These are phyloP conservation scores for Annona cherimola DNA, from an alignment of 164 flowering plant genomes.

Conservation along the genomic window DNA sequence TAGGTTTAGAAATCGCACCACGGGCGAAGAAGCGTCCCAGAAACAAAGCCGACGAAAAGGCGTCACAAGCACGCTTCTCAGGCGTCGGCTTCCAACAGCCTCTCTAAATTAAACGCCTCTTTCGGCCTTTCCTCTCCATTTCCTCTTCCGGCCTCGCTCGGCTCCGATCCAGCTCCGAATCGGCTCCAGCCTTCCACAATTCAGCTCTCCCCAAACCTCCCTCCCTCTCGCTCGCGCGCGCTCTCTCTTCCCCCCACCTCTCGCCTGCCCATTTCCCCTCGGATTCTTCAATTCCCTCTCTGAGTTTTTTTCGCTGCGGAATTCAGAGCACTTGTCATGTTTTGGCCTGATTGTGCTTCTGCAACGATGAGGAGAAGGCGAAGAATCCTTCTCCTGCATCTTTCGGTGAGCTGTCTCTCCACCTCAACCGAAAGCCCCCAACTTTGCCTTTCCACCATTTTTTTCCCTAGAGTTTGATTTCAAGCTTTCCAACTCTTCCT, in stretches of 20 bases:
- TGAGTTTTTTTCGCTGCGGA: background rate
- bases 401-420: background rate
- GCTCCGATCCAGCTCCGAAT: slow-evolving; percentile 48
- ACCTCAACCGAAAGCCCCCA: background rate
- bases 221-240: background rate
- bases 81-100: background rate
- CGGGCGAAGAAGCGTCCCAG: background rate
- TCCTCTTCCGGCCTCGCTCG: slow-evolving; percentile 24
- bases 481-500: background rate
- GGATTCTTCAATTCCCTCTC: background rate
- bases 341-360: background rate
- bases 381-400: background rate
- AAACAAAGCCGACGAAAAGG: background rate
- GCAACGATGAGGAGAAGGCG: background rate
- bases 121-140: slow-evolving; percentile 5
- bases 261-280: no score
- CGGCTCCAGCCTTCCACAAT: slow-evolving; percentile 3
- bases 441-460: no score
- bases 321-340: background rate
- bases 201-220: background rate
- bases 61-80: background rate
- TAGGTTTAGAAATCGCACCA: no score
- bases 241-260: background rate
- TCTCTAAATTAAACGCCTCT: background rate
- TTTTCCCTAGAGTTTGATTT: background rate